phyloP scores from a whole-genome alignment of 164 flowering plant species.

The Berberis thunbergii region DNA sequence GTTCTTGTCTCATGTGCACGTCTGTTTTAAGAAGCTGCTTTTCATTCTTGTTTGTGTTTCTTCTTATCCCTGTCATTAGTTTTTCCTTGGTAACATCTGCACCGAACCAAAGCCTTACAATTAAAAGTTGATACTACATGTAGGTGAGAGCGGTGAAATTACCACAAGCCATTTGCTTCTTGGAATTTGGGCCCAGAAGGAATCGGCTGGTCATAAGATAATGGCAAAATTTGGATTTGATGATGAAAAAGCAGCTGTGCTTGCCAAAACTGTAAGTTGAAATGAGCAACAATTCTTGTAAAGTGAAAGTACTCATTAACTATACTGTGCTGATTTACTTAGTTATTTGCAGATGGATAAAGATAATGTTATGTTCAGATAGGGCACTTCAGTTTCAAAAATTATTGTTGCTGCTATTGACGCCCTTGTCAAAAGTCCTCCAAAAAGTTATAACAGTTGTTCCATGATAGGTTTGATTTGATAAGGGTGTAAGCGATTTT shows the following conservation, averaged over 20 bases:
- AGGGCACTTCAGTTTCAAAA: background rate
- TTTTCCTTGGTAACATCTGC: no score
- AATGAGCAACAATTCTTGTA: no score
- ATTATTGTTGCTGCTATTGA: background rate
- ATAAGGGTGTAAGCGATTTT: background rate
- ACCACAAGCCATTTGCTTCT: constrained; percentile 59
- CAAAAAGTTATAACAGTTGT: background rate
- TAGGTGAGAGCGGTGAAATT: constrained; percentile 64
- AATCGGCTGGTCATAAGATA: constrained; percentile 67
- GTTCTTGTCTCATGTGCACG: no score
- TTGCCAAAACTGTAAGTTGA: constrained; percentile 38
- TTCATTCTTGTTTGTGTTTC: no score
- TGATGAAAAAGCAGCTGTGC: constrained; percentile 60
- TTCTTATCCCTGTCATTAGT: no score
- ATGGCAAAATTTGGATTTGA: constrained; percentile 59
- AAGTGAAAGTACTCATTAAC: background rate
- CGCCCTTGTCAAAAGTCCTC: background rate
- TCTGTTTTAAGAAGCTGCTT: no score
- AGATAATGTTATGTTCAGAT: constrained; percentile 11
- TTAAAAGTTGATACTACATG: constrained; percentile 7
- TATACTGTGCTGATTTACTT: background rate
- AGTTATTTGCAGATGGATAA: constrained; percentile 14
- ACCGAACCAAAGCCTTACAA: background rate
- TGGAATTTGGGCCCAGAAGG: constrained; percentile 68
- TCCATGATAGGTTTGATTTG: background rate